Evolutionary conservation across 257 asterid genomes (phyloP).

Genomic region (Solanum pinnatisectum): DNA sequence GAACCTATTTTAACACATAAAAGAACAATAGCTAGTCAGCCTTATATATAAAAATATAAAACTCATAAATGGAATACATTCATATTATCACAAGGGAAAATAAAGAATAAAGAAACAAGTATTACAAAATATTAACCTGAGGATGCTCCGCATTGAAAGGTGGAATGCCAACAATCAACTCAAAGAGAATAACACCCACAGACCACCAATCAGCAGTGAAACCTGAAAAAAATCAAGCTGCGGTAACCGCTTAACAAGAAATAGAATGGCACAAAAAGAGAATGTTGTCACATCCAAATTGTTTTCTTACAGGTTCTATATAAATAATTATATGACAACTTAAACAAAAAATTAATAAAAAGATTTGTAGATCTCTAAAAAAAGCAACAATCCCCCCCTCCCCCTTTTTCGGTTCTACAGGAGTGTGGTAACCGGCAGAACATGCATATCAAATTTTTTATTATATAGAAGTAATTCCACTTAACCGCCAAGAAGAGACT

Average conservation of each 20-base stretch:
- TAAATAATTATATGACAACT: not conserved
- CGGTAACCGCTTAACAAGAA: not conserved
- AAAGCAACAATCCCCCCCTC: not conserved
- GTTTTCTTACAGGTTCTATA: not conserved
- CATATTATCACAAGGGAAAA: not conserved
- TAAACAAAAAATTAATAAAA: not conserved
- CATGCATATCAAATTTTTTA: not conserved
- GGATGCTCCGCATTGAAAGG: slow-evolving; percentile 99
- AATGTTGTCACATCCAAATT: not conserved
- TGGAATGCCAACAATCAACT: slow-evolving; percentile 95
- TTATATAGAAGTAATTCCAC: not conserved
- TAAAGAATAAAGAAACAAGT: not conserved
- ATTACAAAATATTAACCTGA: slow-evolving; percentile 49
- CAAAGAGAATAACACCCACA: slow-evolving; percentile 91
- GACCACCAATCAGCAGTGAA: slow-evolving; percentile 99
- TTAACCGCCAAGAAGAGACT: not conserved
- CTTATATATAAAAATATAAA: not conserved
- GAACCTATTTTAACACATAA: not conserved
- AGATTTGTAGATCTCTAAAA: too few species aligned
- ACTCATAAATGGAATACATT: not conserved
- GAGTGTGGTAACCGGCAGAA: not conserved
- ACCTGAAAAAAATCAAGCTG: slow-evolving; percentile 30
- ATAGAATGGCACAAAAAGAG: not conserved
- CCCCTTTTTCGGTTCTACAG: not conserved
- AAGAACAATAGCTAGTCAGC: not conserved